Conservation (phyloP, 1,284 basidiomycete species). For the Nidula niveotomentosa region DNA sequence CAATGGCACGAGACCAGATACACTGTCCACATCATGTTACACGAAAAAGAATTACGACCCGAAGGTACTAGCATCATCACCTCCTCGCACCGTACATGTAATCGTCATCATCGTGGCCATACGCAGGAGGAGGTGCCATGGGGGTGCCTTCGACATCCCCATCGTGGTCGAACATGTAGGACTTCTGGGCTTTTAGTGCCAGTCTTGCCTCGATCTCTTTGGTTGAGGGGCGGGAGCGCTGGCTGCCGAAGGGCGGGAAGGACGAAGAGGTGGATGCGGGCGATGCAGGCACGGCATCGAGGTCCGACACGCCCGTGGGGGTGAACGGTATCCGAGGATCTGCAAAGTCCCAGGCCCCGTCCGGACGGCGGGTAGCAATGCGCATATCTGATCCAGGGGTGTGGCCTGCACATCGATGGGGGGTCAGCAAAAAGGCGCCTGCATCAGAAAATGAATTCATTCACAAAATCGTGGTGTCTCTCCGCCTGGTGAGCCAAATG, state of each 20-base stretch:
- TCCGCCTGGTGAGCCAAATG: conserved; percentile 27
- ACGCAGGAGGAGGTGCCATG: background rate
- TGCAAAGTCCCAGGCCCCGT: conserved; percentile 43
- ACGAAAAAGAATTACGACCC: too few relatives aligned
- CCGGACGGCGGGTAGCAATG: conserved; percentile 36
- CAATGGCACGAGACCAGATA: too few relatives aligned
- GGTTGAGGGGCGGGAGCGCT: background rate
- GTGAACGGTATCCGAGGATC: conserved; percentile 35
- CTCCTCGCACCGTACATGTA: background rate
- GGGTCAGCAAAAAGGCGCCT: background rate
- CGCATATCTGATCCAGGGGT: conserved; percentile 43
- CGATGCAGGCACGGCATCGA: conserved; percentile 27
- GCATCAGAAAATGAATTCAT: conserved; percentile 8
- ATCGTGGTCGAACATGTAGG: background rate
- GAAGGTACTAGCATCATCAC: too few relatives aligned
- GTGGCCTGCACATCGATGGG: conserved; percentile 25
- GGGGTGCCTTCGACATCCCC: background rate
- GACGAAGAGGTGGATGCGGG: conserved; percentile 12
- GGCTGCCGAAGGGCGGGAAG: background rate
- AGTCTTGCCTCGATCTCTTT: background rate
- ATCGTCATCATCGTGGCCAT: background rate
- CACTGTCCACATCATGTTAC: too few relatives aligned
- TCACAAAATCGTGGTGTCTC: conserved; percentile 30
- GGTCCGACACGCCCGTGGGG: conserved; percentile 30
- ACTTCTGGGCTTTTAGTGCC: background rate